These are phyloP conservation scores for Diaporthe sp. DNA, from an alignment of 2,329 filamentous ascomycete species.

Conservation along the genomic window DNA sequence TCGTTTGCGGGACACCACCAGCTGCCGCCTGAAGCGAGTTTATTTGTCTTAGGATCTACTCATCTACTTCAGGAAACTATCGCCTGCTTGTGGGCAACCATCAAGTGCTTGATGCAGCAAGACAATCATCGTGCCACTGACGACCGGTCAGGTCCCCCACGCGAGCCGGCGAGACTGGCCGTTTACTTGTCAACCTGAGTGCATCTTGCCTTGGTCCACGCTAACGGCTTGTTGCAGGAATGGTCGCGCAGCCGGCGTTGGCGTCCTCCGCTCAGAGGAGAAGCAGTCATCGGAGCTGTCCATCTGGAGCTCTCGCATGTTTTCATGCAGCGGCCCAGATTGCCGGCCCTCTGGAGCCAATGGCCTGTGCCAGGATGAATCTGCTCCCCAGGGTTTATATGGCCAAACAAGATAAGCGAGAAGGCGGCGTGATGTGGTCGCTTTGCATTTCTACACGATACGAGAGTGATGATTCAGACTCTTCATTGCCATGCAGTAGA, in stretches of 20 bases:
- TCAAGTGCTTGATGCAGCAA: not conserved
- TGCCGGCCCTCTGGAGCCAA: constrained; percentile 22
- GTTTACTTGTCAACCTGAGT: constrained; percentile 23
- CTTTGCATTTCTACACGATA: constrained; percentile 16
- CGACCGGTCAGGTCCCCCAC: constrained; percentile 23
- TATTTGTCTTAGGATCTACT: not conserved
- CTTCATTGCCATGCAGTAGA: constrained; percentile 6
- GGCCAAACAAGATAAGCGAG: constrained; percentile 38
- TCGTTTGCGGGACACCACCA: not conserved
- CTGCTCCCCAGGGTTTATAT: constrained; percentile 29
- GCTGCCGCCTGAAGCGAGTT: too few species aligned
- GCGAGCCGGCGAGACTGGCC: constrained; percentile 16
- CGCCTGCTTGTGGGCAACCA: not conserved
- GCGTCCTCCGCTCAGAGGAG: constrained; percentile 28
- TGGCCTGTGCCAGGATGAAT: constrained; percentile 14
- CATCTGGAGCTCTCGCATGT: constrained; percentile 22
- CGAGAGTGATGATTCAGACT: constrained; percentile 10
- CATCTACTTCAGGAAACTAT: constrained; percentile 3
- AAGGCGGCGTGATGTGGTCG: constrained; percentile 27
- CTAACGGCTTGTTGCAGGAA: constrained; percentile 39
- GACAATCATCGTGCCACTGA: constrained; percentile 15
- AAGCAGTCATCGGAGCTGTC: constrained; percentile 31
- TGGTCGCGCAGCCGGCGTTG: constrained; percentile 30
- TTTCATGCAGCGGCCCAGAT: constrained; percentile 29
- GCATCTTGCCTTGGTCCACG: constrained; percentile 32